Evolutionary conservation across 139 green algal genomes (phyloP), one percentile per base, ranked within the genome.

Genomic region (Raphidocelis subcapitata): DNA sequence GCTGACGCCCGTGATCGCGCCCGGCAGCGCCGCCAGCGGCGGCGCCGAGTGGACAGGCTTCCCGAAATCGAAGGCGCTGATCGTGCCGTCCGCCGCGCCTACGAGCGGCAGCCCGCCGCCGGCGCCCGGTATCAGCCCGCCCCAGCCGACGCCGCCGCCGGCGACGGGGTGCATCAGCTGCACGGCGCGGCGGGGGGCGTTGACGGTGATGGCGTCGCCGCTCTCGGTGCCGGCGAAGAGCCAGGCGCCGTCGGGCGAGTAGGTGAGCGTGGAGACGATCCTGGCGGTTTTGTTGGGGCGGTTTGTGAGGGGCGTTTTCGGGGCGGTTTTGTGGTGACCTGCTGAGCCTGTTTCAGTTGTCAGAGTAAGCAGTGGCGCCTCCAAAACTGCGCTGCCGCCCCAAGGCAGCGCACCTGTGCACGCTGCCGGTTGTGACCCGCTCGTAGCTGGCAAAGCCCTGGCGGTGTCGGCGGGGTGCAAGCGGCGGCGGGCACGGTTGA

Each of bases 151-250:
- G n/a, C 74, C 77, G 37, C 72, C 55, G 36, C 35, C 55, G 33
- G 72, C 79, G 3, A 86, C 73, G 5, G 81, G 74, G 65, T 86
- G 74, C 24, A 73, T 61, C 56, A 81, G 72, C 78, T 85, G 68
- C 23, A 90, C 74, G 14, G 75, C 67, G 5, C 26, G 35, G 14
- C 85, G 68, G 44, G 76, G 54, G n/a, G 87, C 82, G 56, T 90
- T 90, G 72, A 90, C 46, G 15, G 80, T 84, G 10, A 87, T 65
- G 26, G 88, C 72, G 62, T 90, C 85, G 0, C 77, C 81, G 24
- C 60, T 83, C 3, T 66, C 56, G 10, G 85, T 87, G 36, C 85
- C 85, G 29, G 74, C 77, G 69, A 86, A 88, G 56, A 90, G 69
- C 85, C 85, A 90, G 12, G 54, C 49, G 8, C 80, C 75, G 61